A percentile compares a stretch with the other conserved stretches of the same genome.
These are phyloP conservation scores for Kodamaea fungicola DNA, from an alignment of 1,139 yeast species.

Conservation along the genomic window DNA sequence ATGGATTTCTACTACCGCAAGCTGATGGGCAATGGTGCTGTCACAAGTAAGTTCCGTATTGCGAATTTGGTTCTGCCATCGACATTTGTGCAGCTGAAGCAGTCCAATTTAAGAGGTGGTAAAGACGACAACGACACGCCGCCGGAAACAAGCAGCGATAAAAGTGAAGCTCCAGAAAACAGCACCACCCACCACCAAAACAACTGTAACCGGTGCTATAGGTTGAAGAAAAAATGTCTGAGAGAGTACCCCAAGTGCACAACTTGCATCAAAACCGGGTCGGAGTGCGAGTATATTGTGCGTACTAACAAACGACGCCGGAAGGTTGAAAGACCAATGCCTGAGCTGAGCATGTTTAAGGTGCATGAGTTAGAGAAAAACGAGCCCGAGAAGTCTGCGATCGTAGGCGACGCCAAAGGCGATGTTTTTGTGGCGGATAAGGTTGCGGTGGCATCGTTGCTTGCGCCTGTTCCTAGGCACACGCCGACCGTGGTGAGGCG, in stretches of 20 bases:
- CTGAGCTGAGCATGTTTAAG: too few species aligned
- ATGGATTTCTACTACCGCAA: constrained; percentile 38
- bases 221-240: constrained; percentile 42
- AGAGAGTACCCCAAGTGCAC: constrained; percentile 37
- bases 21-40: constrained; percentile 39
- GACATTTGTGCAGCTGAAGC: constrained; percentile 20
- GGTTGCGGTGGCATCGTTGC: too few species aligned
- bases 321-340: constrained; percentile 1
- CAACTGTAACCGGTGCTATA: constrained; percentile 42
- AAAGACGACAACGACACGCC: background rate
- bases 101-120: constrained; percentile 13
- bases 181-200: constrained; percentile 30
- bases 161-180: constrained; percentile 11
- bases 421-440: too few species aligned
- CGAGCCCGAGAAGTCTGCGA: constrained; percentile 4
- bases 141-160: background rate
- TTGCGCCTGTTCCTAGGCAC: too few species aligned
- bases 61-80: constrained; percentile 8
- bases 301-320: constrained; percentile 27
- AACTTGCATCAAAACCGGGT: constrained; percentile 33
- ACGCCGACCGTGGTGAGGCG: too few species aligned
- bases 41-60: constrained; percentile 35
- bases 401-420: constrained; percentile 2
- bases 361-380: background rate
- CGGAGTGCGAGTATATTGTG: constrained; percentile 37